phyloP scores from a whole-genome alignment of 805 yeast genomes.

The Myxozyma lipomycoides region DNA sequence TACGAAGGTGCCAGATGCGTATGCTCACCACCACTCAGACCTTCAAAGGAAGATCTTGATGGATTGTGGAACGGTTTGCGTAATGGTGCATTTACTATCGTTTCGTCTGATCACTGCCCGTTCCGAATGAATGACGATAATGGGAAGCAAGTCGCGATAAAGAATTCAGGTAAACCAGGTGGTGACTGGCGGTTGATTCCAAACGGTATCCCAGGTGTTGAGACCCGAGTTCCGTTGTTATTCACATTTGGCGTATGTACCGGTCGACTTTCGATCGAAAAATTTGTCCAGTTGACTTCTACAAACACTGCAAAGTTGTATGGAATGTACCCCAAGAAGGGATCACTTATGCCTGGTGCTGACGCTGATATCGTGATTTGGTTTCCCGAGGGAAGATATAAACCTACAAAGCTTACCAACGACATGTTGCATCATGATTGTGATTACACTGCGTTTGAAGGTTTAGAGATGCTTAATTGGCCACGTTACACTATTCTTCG shows the following conservation, averaged over 20 bases:
- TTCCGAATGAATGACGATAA: conserved; percentile 41
- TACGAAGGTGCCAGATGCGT: conserved; percentile 50
- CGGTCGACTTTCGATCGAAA: conserved; percentile 43
- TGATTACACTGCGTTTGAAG: conserved; percentile 37
- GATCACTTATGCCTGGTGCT: conserved; percentile 45
- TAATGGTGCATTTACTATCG: conserved; percentile 49
- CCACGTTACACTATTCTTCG: conserved; percentile 45
- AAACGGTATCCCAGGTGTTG: conserved; percentile 50
- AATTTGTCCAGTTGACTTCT: conserved; percentile 46
- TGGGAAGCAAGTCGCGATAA: conserved; percentile 43
- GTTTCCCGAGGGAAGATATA: conserved; percentile 43
- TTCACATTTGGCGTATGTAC: conserved; percentile 45
- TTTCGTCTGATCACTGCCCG: conserved; percentile 49
- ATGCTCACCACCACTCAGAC: conserved; percentile 51
- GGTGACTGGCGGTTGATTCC: conserved; percentile 39
- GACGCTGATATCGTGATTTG: conserved; percentile 50
- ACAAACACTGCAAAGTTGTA: conserved; percentile 49
- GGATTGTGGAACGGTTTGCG: conserved; percentile 47
- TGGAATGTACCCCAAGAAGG: conserved; percentile 44
- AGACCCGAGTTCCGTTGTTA: conserved; percentile 46
- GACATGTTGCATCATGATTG: conserved; percentile 30
- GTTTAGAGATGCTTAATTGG: conserved; percentile 45
- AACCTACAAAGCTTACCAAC: conserved; percentile 38
- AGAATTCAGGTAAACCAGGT: conserved; percentile 27
- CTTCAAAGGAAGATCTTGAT: conserved; percentile 41